phyloP scores from a whole-genome alignment of 371 early-diverging fungal species.

The Actinomortierella ambigua region DNA sequence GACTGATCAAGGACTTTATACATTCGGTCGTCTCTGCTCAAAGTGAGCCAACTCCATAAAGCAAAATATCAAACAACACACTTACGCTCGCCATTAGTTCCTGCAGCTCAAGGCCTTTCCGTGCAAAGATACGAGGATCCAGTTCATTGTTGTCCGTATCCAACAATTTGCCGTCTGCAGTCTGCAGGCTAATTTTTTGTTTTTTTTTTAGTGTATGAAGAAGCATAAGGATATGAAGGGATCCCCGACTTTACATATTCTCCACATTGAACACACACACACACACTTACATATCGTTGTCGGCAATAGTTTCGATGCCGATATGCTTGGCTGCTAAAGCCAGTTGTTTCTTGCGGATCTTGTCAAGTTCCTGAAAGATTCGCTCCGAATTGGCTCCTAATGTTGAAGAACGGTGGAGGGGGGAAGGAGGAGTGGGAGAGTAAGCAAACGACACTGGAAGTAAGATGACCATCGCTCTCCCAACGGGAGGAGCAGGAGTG shows the following conservation, averaged over 20 bases:
- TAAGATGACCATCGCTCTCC: too few species aligned
- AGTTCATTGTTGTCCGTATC: conserved; percentile 42
- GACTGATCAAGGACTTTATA: too few species aligned
- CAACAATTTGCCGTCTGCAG: conserved; percentile 35
- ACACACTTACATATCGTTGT: conserved; percentile 27
- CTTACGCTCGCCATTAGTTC: conserved; percentile 44
- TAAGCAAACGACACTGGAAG: not conserved
- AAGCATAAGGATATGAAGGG: too few species aligned
- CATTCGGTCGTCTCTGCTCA: too few species aligned
- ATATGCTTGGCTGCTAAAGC: conserved; percentile 42
- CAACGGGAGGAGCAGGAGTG: not conserved
- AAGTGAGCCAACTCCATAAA: not conserved
- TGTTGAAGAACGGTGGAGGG: not conserved
- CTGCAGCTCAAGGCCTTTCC: conserved; percentile 39
- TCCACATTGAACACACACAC: too few species aligned
- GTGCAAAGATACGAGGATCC: conserved; percentile 28
- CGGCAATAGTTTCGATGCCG: conserved; percentile 39
- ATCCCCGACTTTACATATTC: too few species aligned
- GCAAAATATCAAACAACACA: not conserved
- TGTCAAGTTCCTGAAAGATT: conserved; percentile 41
- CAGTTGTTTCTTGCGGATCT: conserved; percentile 40
- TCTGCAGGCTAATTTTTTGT: conserved; percentile 1
- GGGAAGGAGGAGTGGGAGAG: not conserved
- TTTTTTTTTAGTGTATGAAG: too few species aligned
- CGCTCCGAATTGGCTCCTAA: conserved; percentile 43